A percentile compares a stretch with the other conserved stretches of the same genome.
Conservation (phyloP, 108 stramenopile genomes). For the Cyclostephanos invisitatus region DNA sequence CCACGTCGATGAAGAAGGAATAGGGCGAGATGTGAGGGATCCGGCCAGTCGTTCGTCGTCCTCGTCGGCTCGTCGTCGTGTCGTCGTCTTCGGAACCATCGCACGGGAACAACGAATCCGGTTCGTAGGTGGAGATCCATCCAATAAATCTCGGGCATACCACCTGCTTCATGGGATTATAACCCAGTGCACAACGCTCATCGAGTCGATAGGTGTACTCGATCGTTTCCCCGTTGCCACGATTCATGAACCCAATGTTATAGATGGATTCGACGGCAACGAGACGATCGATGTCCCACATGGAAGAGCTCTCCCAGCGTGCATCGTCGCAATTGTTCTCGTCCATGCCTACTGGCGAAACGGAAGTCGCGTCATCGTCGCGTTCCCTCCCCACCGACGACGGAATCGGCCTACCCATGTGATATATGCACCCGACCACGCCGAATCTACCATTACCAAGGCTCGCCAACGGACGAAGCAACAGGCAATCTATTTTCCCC, state of each 20-base stretch:
- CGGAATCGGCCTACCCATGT: slow-evolving; percentile 25
- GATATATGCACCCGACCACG: slow-evolving; percentile 14
- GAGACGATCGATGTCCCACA: slow-evolving; percentile 29
- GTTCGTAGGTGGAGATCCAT: slow-evolving; percentile 36
- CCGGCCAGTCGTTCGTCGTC: neutral
- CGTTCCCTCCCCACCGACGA: neutral
- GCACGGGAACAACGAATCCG: neutral
- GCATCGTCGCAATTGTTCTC: slow-evolving; percentile 10
- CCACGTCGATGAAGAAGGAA: slow-evolving; percentile 35
- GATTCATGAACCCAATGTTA: neutral
- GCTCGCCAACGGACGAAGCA: slow-evolving; percentile 27
- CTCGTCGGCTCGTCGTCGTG: neutral
- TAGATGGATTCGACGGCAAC: slow-evolving; percentile 10
- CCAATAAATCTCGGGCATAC: slow-evolving; percentile 34
- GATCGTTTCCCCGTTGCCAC: slow-evolving; percentile 17
- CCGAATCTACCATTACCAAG: slow-evolving; percentile 24
- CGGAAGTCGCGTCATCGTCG: neutral
- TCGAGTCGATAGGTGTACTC: slow-evolving; percentile 32
- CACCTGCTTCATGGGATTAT: slow-evolving; percentile 39
- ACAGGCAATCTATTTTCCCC: slow-evolving; percentile 29
- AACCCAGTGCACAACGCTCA: slow-evolving; percentile 22
- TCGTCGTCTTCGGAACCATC: neutral
- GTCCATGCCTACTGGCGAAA: neutral
- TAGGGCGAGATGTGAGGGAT: slow-evolving; percentile 40
- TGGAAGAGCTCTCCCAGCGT: slow-evolving; percentile 18